Percentiles rank a stretch among this genome's conserved stretches.
These are phyloP conservation scores for Arxiozyma bovina DNA, from an alignment of 1,139 yeast genomes.

Conservation along the genomic window DNA sequence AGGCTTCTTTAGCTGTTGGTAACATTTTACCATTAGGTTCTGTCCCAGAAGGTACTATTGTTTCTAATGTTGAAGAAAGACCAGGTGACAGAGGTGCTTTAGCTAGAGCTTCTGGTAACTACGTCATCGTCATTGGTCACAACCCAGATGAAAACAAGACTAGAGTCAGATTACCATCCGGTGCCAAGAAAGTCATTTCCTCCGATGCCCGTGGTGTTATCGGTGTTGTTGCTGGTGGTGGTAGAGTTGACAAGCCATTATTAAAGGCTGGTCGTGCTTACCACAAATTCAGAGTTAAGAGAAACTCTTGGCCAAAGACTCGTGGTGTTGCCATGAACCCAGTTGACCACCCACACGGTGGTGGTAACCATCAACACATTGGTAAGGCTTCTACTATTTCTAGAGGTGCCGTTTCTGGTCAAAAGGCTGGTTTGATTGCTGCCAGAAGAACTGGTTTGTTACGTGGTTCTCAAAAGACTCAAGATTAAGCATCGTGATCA, in stretches of 20 bases:
- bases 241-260: slow-evolving; percentile 98
- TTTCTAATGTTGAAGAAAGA: slow-evolving; percentile 97
- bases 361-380: slow-evolving; percentile 99
- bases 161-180: slow-evolving; percentile 98
- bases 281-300: slow-evolving; percentile 98
- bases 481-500: slow-evolving; percentile 44
- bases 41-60: slow-evolving; percentile 99
- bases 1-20: slow-evolving; percentile 96
- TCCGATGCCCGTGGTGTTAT: slow-evolving; percentile 98
- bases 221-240: slow-evolving; percentile 99
- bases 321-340: slow-evolving; percentile 99
- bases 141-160: slow-evolving; percentile 98
- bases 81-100: slow-evolving; percentile 99
- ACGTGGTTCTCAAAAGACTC: slow-evolving; percentile 99
- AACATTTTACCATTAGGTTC: slow-evolving; percentile 94
- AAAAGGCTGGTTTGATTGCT: slow-evolving; percentile 99
- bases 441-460: slow-evolving; percentile 99
- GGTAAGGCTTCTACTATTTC: slow-evolving; percentile 99
- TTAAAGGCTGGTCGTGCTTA: slow-evolving; percentile 99
- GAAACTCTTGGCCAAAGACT: slow-evolving; percentile 99
- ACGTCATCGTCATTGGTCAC: slow-evolving; percentile 98
- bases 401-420: slow-evolving; percentile 99
- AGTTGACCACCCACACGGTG: slow-evolving; percentile 99
- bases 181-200: slow-evolving; percentile 93
- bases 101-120: slow-evolving; percentile 99